Base-by-base conservation (phyloP, 306 rosid genomes). In the Sophora flavescens region DNA sequence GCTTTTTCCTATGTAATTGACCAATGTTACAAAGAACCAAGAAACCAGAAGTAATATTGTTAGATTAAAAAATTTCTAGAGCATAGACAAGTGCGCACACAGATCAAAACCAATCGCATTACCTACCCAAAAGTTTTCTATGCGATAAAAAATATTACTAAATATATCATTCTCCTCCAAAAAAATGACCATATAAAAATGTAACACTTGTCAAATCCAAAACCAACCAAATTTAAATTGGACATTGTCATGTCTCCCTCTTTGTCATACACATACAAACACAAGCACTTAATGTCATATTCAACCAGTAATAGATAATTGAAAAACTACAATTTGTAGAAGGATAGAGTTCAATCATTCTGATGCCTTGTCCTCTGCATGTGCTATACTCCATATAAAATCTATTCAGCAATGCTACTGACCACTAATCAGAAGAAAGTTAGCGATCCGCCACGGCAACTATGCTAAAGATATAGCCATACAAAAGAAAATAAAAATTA, bases 301-400 rank as follows among this genome's bases (percentile, higher is more conserved):
- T 61, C 70, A 80, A 66, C 77, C 73, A 41, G 69, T 6, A 79
- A 71, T 64, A 36, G 72, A 70, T 70, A 60, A 70, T 39, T 70
- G 64, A 65, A 68, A 79, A 63, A 47, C 52, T 63, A 57, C 58
- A 63, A 79, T 69, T 64, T 80, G 69, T 60, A 79, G 68, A 54
- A 57, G 75, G 47, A 54, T 66, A 72, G 63, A 76, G 45, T 68
- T 62, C 77, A 62, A 45, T 45, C 52, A 78, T 78, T 78, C 63
- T 28, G 74, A 56, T 47, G 45, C 63, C 48, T 56, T 80, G 74
- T 69, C 76, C 83, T 63, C 60, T 65, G 77, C 78, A 72, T 77
- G 54, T 68, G 73, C 60, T 62, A 77, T 67, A 57, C 73, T 75
- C 68, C 63, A 63, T 47, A 58, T 53, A 75, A 47, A 83, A 79